phyloP scores from a whole-genome alignment of 306 rosid species.

The Fragaria nilgerrensis region DNA sequence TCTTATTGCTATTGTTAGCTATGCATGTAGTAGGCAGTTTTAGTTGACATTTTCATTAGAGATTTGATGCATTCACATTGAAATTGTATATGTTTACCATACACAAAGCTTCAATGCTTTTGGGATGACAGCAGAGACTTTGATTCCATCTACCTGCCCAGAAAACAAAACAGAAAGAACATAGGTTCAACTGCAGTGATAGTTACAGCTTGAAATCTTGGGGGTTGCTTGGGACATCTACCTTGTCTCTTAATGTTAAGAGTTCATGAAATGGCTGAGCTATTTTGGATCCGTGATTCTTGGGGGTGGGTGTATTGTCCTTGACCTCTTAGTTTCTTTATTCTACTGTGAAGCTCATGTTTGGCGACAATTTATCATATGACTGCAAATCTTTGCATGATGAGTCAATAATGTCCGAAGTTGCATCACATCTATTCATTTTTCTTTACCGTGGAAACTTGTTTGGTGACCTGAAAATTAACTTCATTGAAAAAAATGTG shows the following conservation, averaged over 20 bases:
- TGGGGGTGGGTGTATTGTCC: slow-evolving; percentile 11
- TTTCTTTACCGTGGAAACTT: background rate
- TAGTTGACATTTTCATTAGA: too few relatives aligned
- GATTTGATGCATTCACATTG: too few relatives aligned
- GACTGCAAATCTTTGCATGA: background rate
- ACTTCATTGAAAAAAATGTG: background rate
- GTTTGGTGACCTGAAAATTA: background rate
- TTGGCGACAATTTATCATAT: background rate
- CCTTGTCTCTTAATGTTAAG: background rate
- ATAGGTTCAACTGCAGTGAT: background rate
- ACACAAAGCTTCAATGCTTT: background rate
- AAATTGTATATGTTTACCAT: too few relatives aligned
- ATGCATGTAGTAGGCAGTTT: background rate
- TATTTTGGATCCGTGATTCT: slow-evolving; percentile 4
- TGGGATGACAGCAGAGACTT: background rate
- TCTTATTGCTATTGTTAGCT: background rate
- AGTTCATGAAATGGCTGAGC: background rate
- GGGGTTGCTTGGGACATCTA: background rate
- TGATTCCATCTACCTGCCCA: slow-evolving; percentile 11
- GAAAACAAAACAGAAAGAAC: background rate
- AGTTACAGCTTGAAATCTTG: background rate
- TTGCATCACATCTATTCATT: background rate
- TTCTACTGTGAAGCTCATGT: background rate
- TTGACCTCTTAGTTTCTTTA: background rate
- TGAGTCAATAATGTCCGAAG: background rate